Percentiles rank a stretch among this genome's conserved stretches.
Conservation (phyloP, 2,329 filamentous ascomycete genomes). For the Alternaria ethzedia region DNA sequence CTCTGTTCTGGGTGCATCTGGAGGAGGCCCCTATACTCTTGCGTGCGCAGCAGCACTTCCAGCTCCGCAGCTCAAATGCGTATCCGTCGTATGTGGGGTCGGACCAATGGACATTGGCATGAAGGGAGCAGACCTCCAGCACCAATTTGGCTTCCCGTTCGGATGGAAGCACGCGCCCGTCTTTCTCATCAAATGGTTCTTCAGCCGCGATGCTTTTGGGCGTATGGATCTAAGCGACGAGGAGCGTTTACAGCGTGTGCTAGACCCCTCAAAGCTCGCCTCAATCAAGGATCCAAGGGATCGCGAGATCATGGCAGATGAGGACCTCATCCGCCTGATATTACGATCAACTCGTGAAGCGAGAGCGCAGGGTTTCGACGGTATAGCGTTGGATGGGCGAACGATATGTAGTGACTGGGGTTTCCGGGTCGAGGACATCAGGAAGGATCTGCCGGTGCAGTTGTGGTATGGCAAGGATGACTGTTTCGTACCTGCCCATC, state of each 20-base stretch:
- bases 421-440: slow-evolving; percentile 46
- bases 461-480: slow-evolving; percentile 41
- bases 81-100: slow-evolving; percentile 38
- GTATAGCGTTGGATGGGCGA: slow-evolving; percentile 38
- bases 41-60: slow-evolving; percentile 36
- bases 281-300: slow-evolving; percentile 29
- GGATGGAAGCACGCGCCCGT: slow-evolving; percentile 35
- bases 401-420: slow-evolving; percentile 37
- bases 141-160: slow-evolving; percentile 39
- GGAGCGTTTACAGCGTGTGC: slow-evolving; percentile 18
- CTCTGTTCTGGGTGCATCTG: slow-evolving; percentile 39
- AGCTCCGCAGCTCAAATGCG: slow-evolving; percentile 25
- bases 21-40: slow-evolving; percentile 42
- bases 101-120: slow-evolving; percentile 48
- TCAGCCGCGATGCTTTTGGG: slow-evolving; percentile 21
- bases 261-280: not conserved
- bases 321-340: slow-evolving; percentile 26
- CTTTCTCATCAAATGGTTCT: slow-evolving; percentile 33
- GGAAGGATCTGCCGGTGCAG: slow-evolving; percentile 44
- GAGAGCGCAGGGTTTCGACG: slow-evolving; percentile 42
- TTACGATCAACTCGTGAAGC: slow-evolving; percentile 29
- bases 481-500: slow-evolving; percentile 41
- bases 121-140: slow-evolving; percentile 29
- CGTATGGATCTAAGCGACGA: slow-evolving; percentile 46
- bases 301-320: slow-evolving; percentile 25